Evolutionary conservation across 1,284 basidiomycete species (phyloP), one percentile per base, ranked within the genome.

Genomic region (Takashimella koratensis): DNA sequence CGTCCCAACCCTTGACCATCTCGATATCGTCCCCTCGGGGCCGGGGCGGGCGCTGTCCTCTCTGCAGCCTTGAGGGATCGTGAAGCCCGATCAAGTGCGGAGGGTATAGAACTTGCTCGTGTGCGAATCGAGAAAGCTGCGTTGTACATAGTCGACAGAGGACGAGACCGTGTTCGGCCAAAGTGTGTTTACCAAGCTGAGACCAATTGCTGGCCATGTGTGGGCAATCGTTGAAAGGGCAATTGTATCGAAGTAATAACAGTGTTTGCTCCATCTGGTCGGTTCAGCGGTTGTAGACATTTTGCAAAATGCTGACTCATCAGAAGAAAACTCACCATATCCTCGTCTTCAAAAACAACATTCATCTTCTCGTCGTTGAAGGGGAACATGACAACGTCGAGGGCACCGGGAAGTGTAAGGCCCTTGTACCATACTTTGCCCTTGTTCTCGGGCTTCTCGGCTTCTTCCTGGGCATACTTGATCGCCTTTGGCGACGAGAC

Each of bases 91-190:
- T 80, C 61, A 87, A 70, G 66, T 83, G 79, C 2, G 83, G 80
- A 1, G 86, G 81, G 70, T 95, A 97, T 19, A 97, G 75, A 0
- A 86, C 83, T 71, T 98, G 96, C 73, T 98, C 95, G 73, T 98
- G 94, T 0, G 90, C 81, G 76, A 98, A 98, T 45, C 98, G 88
- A 65, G 96, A 97, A 77, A 98, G 93, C 76, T 83, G 82, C 40
- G 85, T 82, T 53, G 94, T 86, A 71, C 96, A 98, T 2, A 98
- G 74, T 65, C 93, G 90, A 68, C 93, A 98, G 76, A 96, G 82
- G 19, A 88, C 76, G 47, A 86, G 84, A 5, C 83, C 84, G 71
- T 98, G 95, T 2, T 63, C 64, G 2, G 69, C 57, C 1, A 73
- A 49, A 3, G 75, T 46, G 79, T 80, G 45, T 82, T 85, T 49